Evolutionary conservation across 176 grass and related monocot species (phyloP).

Genomic region (Hsuehochloa calcarea): DNA sequence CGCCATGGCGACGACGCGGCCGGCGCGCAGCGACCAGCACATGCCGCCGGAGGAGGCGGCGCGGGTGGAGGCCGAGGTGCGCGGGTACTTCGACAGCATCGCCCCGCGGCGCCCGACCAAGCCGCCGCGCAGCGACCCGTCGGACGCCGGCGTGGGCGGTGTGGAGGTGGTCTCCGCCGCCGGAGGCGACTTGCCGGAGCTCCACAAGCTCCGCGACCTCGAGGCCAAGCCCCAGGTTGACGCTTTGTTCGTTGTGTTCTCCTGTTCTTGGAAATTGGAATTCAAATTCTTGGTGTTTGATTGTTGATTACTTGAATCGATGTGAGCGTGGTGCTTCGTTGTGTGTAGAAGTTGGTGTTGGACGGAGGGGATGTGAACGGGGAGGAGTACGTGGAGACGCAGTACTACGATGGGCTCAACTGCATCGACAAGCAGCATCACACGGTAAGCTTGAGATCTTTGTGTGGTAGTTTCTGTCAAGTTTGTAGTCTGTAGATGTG

Average conservation of each 20-base stretch:
- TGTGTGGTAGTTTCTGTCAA: not conserved
- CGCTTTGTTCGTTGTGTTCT: too few species aligned
- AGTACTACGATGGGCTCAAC: conserved; percentile 67
- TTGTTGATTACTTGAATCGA: conserved; percentile 12
- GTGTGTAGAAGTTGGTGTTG: conserved; percentile 57
- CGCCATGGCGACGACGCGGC: conserved; percentile 48
- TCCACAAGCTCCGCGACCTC: conserved; percentile 58
- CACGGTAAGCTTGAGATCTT: conserved; percentile 43
- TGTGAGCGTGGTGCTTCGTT: conserved; percentile 14
- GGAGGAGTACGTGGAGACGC: conserved; percentile 76
- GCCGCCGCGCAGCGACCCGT: conserved; percentile 71
- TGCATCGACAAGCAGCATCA: conserved; percentile 84
- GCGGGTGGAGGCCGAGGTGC: conserved; percentile 60
- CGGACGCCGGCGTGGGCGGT: not conserved
- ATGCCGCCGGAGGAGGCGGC: conserved; percentile 64
- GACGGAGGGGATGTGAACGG: conserved; percentile 45
- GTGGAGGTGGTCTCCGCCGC: not conserved
- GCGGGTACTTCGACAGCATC: conserved; percentile 68
- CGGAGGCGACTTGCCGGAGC: conserved; percentile 47
- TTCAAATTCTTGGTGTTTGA: conserved; percentile 7
- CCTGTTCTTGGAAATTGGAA: not conserved
- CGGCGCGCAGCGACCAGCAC: conserved; percentile 63
- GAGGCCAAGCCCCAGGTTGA: conserved; percentile 54
- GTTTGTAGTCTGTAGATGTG: not conserved
- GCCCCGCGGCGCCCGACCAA: conserved; percentile 65